Percentiles rank a stretch among this genome's conserved stretches.
These are phyloP conservation scores for Podospora pseudoanserina DNA, from an alignment of 495 filamentous ascomycete genomes.

Conservation along the genomic window DNA sequence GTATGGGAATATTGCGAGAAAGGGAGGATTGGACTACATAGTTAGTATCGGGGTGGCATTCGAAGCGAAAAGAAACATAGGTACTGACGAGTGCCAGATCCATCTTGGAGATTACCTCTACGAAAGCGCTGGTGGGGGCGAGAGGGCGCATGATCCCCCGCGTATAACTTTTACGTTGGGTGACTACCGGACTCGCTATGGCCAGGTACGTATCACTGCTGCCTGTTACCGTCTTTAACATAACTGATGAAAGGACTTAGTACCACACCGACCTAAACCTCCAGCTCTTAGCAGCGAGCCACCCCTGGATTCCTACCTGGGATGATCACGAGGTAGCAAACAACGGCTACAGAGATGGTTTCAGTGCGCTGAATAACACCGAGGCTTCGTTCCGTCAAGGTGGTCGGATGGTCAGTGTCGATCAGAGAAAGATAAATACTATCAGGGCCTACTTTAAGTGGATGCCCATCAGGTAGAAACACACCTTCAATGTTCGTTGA, in stretches of 20 bases:
- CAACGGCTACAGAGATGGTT: conserved; percentile 57
- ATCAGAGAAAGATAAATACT: conserved; percentile 65
- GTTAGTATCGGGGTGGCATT: neutral
- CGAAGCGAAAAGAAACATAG: too few species aligned
- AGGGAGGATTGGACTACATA: conserved; percentile 62
- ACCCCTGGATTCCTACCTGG: conserved; percentile 65
- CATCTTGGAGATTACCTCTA: conserved; percentile 66
- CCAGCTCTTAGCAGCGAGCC: conserved; percentile 51
- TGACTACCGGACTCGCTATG: conserved; percentile 57
- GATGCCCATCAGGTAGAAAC: conserved; percentile 38
- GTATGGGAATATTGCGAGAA: conserved; percentile 61
- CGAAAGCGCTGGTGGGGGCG: conserved; percentile 52
- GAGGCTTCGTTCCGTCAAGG: conserved; percentile 58
- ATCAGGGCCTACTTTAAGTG: conserved; percentile 66
- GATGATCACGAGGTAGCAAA: conserved; percentile 66
- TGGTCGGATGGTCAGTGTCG: conserved; percentile 54
- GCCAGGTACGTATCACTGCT: conserved; percentile 44
- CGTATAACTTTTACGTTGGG: conserved; percentile 38
- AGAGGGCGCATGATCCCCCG: conserved; percentile 27
- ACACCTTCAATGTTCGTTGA: too few species aligned
- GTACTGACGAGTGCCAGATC: neutral
- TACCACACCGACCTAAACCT: conserved; percentile 42
- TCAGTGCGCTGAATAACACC: conserved; percentile 56
- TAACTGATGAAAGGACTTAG: neutral
- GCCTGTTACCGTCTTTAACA: neutral